phyloP scores from a whole-genome alignment of 495 filamentous ascomycete genomes.

The Acidiella bohemica region DNA sequence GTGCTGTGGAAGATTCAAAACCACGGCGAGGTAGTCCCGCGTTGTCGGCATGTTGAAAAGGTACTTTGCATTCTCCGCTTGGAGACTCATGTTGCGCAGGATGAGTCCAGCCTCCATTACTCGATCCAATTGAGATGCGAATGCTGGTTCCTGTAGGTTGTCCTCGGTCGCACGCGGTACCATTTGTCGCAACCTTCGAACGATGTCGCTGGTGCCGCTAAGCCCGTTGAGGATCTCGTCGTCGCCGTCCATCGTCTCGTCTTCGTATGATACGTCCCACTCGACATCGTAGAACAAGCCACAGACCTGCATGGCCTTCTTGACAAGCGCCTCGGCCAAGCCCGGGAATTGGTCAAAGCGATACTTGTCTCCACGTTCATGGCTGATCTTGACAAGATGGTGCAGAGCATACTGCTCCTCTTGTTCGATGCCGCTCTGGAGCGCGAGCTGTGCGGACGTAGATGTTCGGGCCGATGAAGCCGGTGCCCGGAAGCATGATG shows the following conservation, averaged over 20 bases:
- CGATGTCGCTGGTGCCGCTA: conserved; percentile 60
- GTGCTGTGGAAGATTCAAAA: conserved; percentile 62
- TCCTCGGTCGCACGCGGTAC: conserved; percentile 46
- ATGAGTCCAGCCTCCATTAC: conserved; percentile 80
- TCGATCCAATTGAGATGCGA: conserved; percentile 49
- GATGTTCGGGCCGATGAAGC: conserved; percentile 65
- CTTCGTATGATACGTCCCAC: conserved; percentile 63
- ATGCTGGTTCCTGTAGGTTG: conserved; percentile 59
- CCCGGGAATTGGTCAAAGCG: conserved; percentile 85
- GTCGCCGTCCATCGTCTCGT: conserved; percentile 36
- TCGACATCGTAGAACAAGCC: conserved; percentile 66
- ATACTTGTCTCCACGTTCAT: conserved; percentile 88
- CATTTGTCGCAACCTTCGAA: conserved; percentile 45
- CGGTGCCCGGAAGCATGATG: conserved; percentile 44
- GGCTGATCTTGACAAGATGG: conserved; percentile 89
- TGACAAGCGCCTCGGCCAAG: conserved; percentile 75
- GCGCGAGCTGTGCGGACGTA: conserved; percentile 66
- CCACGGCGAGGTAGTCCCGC: conserved; percentile 67
- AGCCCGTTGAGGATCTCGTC: conserved; percentile 51
- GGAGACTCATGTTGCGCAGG: conserved; percentile 82
- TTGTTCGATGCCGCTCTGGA: conserved; percentile 63
- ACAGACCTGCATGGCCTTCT: conserved; percentile 62
- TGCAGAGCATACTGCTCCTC: conserved; percentile 84
- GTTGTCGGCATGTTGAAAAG: conserved; percentile 58
- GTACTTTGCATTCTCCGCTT: conserved; percentile 75